Evolutionary conservation across 305 asterid species (phyloP), one percentile per base, ranked within the genome.

Genomic region (Vinca major): DNA sequence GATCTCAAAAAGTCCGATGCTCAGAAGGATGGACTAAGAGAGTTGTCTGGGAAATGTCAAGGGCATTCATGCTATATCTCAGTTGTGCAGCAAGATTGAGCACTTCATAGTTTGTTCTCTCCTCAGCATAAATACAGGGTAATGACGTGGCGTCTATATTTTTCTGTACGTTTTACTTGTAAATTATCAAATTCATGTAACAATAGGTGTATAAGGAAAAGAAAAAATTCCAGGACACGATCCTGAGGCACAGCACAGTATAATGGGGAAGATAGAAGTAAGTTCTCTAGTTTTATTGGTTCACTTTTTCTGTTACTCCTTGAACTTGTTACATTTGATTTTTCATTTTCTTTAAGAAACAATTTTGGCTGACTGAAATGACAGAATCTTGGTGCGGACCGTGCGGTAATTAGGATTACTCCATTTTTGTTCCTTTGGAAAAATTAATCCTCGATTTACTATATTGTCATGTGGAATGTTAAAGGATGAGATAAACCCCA

Each of bases 11-110:
- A 75, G 5, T 70, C 77, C 20, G 17, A 64, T 62, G 80, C 67
- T 43, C 73, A 68, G 56, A 78, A 68, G 68, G 66, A 48, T 36
- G 77, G 82, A 61, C 52, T 70, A 36, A 75, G 62, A 71, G 79
- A 52, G 50, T 66, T 79, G 10, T 88, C 89, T 0, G 97, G 96
- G 7, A 85, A 91, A 0, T 83, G 95, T 57, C 76, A 58, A 14
- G 99, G 99, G 36, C 86, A 88, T 67, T 74, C 97, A 14, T 85
- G 81, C 76, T 90, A 86, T 77, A 75, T 90, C 19, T 82, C 96
- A 1, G 92, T 87, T 73, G 80, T 90, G 83, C 87, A 82, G 66
- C 87, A 85, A 69, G 92, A 86, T 73, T 86, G 78, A 88, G 37
- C 52, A 17, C 66, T 63, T 74, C 40, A 63, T 36, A 10, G 62